These are phyloP conservation scores for Nicotiana otophora DNA, from an alignment of 257 asterid genomes.

Conservation along the genomic window DNA sequence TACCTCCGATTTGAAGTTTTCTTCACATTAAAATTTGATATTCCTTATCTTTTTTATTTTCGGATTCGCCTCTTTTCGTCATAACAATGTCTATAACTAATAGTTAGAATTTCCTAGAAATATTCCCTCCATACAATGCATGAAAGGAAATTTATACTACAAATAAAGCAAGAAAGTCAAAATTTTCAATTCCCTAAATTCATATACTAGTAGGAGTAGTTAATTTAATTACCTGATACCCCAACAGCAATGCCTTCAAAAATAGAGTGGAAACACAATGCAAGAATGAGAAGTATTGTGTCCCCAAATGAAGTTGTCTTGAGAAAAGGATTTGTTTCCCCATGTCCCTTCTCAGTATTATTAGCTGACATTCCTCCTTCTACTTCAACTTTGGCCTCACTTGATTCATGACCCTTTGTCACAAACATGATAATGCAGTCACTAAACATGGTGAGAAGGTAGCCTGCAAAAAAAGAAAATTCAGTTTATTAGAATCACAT, in stretches of 20 bases:
- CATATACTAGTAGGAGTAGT: not conserved
- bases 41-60: no score
- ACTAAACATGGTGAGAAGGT: slow-evolving; percentile 69
- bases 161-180: not conserved
- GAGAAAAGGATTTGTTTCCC: slow-evolving; percentile 14
- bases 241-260: slow-evolving; percentile 96
- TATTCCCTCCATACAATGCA: not conserved
- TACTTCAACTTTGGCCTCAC: slow-evolving; percentile 28
- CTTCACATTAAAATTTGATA: no score
- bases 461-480: slow-evolving; percentile 29
- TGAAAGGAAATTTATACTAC: not conserved
- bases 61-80: no score
- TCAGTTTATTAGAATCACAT: not conserved
- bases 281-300: slow-evolving; percentile 60
- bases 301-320: slow-evolving; percentile 55
- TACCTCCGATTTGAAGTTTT: no score
- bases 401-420: slow-evolving; percentile 13
- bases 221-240: slow-evolving; percentile 49
- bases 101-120: not conserved
- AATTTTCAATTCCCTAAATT: not conserved
- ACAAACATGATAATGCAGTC: slow-evolving; percentile 44
- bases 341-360: slow-evolving; percentile 7
- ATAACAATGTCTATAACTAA: not conserved
- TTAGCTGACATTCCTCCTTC: slow-evolving; percentile 25
- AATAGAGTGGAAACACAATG: slow-evolving; percentile 80